A percentile compares a stretch with the other conserved stretches of the same genome.
These are phyloP conservation scores for Trifolium subterraneum DNA, from an alignment of 306 rosid species.

Conservation along the genomic window DNA sequence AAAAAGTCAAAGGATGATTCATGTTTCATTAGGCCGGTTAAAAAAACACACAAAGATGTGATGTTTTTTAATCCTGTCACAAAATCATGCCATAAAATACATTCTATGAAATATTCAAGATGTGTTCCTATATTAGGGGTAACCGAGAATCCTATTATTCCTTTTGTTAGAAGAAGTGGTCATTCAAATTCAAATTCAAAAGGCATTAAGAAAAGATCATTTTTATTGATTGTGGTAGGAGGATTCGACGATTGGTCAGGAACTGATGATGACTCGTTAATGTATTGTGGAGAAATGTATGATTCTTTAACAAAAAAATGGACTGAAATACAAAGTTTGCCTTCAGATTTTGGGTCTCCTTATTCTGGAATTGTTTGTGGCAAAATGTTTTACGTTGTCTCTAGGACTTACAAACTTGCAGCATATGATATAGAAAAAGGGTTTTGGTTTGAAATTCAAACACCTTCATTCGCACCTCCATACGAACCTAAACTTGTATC, in stretches of 20 bases:
- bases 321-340: slow-evolving; percentile 81
- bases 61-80: too few species aligned
- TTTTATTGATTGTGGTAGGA: slow-evolving; percentile 81
- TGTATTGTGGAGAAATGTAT: slow-evolving; percentile 88
- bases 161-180: too few species aligned
- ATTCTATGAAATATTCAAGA: too few species aligned
- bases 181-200: neutral
- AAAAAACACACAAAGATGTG: too few species aligned
- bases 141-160: too few species aligned
- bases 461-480: slow-evolving; percentile 72
- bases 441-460: slow-evolving; percentile 76
- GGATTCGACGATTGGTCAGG: slow-evolving; percentile 36
- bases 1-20: too few species aligned
- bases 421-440: slow-evolving; percentile 84
- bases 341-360: slow-evolving; percentile 70
- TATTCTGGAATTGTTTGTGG: slow-evolving; percentile 83
- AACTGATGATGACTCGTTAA: slow-evolving; percentile 43
- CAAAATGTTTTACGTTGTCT: slow-evolving; percentile 79
- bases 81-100: too few species aligned
- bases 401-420: slow-evolving; percentile 80
- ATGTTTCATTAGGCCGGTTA: too few species aligned
- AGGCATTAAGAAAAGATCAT: slow-evolving; percentile 56
- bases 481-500: slow-evolving; percentile 82
- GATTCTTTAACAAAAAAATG: slow-evolving; percentile 82
- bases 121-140: too few species aligned